These are phyloP conservation scores for Lojkania enalia DNA, from an alignment of 2,329 filamentous ascomycete species.

Conservation along the genomic window DNA sequence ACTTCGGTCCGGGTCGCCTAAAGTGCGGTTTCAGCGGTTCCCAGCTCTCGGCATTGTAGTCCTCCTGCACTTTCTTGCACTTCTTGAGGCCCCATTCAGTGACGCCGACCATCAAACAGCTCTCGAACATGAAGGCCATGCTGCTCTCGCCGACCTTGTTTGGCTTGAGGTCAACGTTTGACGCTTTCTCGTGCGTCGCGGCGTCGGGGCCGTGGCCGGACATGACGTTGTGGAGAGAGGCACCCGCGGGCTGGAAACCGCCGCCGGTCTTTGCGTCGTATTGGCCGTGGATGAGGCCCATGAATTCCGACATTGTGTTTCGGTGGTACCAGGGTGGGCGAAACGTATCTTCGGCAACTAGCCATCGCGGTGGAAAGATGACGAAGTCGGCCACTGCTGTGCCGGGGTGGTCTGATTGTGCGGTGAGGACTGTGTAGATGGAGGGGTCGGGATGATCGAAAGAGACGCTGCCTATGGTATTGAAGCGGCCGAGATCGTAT, in stretches of 20 bases:
- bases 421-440: slow-evolving; percentile 72
- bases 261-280: slow-evolving; percentile 63
- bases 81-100: slow-evolving; percentile 72
- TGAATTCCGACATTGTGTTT: slow-evolving; percentile 68
- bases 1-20: slow-evolving; percentile 30
- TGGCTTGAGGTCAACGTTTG: slow-evolving; percentile 58
- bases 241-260: slow-evolving; percentile 65
- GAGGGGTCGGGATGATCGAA: slow-evolving; percentile 79
- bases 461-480: slow-evolving; percentile 71
- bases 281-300: slow-evolving; percentile 64
- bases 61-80: slow-evolving; percentile 70
- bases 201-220: slow-evolving; percentile 69
- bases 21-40: slow-evolving; percentile 56
- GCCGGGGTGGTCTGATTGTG: slow-evolving; percentile 59
- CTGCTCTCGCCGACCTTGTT: slow-evolving; percentile 65
- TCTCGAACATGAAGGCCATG: slow-evolving; percentile 71
- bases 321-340: slow-evolving; percentile 64
- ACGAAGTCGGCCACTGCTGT: slow-evolving; percentile 69
- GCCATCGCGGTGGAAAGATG: slow-evolving; percentile 67
- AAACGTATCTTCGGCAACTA: slow-evolving; percentile 55
- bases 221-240: slow-evolving; percentile 73
- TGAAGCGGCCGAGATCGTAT: slow-evolving; percentile 78
- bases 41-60: slow-evolving; percentile 84
- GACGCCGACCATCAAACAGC: slow-evolving; percentile 69
- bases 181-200: slow-evolving; percentile 61